phyloP scores from a whole-genome alignment of 2,329 filamentous ascomycete genomes.

The Aspergillus sp. region DNA sequence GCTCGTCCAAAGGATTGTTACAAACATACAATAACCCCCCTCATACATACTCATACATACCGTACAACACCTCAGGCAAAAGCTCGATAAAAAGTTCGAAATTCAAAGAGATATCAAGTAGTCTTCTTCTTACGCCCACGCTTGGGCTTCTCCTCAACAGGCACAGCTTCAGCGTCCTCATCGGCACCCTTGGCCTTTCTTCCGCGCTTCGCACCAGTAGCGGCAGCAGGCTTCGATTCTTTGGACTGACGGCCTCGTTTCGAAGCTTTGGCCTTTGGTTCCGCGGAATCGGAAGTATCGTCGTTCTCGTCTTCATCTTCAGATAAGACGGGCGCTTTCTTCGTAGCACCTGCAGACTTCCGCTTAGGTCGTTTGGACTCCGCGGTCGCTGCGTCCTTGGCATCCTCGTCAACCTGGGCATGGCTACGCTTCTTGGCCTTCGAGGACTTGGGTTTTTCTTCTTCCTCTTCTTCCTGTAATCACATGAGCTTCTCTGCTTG shows the following conservation, averaged over 20 bases:
- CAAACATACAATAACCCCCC: neutral
- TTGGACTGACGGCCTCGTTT: constrained; percentile 25
- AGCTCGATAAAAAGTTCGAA: neutral
- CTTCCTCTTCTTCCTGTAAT: constrained; percentile 14
- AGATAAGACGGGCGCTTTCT: constrained; percentile 9
- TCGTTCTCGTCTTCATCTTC: constrained; percentile 1
- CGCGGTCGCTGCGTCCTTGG: constrained; percentile 13
- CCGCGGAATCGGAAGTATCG: constrained; percentile 12
- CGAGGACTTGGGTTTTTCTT: constrained; percentile 17
- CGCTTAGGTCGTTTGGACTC: constrained; percentile 19
- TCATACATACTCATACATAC: neutral
- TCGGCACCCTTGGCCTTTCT: constrained; percentile 8
- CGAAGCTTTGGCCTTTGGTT: constrained; percentile 17
- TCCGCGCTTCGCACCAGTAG: constrained; percentile 12
- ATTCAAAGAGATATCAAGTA: constrained; percentile 6
- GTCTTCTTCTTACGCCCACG: constrained; percentile 24
- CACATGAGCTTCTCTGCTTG: neutral
- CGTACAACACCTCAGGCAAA: neutral
- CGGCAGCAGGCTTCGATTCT: neutral
- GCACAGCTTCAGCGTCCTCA: constrained; percentile 18
- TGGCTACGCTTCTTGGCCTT: constrained; percentile 13
- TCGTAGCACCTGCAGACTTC: constrained; percentile 1
- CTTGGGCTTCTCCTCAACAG: constrained; percentile 25
- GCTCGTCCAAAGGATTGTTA: neutral
- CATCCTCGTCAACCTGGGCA: constrained; percentile 1